Base-by-base conservation (phyloP, 352 stramenopile genomes). In the Globisporangium apiculatum region DNA sequence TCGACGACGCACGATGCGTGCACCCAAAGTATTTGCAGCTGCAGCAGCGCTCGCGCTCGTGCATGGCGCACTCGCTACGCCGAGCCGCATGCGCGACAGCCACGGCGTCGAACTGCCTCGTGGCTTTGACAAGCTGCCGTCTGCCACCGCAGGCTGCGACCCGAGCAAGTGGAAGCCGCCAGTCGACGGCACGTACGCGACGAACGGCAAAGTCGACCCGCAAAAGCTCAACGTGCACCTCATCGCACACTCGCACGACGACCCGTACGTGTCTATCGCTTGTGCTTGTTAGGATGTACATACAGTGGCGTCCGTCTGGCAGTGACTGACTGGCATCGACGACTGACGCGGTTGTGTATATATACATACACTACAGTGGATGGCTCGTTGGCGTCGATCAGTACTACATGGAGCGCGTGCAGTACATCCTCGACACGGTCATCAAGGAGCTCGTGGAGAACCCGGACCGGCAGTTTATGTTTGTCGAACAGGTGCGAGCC, bases 361-460 rank as follows among this genome's bases (percentile, higher is more conserved):
- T 48, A 15, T 48, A n/a, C n/a, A n/a, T 5, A 8, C 36, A 86
- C 73, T 37, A 4, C 36, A 86, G 75, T 35, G 88, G 87, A 15
- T 99, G 97, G 97, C 71, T 98, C 9, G 89, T 98, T 57, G 98
- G 91, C 1, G 86, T 99, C 17, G 97, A 99, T 68, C 91, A 99
- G 74, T 99, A 99, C 68, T 99, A 97, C 72, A 79, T 86, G 55
- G 55, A 93, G 51, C 71, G 73, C 24, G 97, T 99, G 40, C 79
- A 97, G 48, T 97, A 94, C 69, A 99, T 99, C 60, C 59, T 99
- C 40, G 90, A 98, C 67, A 97, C 88, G 38, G 87, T 96, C 7
- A 75, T 98, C 9, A 67, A 87, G 48, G 73, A 95, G 56, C 76
- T 99, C 1, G 52, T 85, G 51, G 63, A 84, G 52, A 94, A 98